Percentiles rank a stretch among this genome's conserved stretches.
These are phyloP conservation scores for Mimosa pudica DNA, from an alignment of 306 rosid species.

Conservation along the genomic window DNA sequence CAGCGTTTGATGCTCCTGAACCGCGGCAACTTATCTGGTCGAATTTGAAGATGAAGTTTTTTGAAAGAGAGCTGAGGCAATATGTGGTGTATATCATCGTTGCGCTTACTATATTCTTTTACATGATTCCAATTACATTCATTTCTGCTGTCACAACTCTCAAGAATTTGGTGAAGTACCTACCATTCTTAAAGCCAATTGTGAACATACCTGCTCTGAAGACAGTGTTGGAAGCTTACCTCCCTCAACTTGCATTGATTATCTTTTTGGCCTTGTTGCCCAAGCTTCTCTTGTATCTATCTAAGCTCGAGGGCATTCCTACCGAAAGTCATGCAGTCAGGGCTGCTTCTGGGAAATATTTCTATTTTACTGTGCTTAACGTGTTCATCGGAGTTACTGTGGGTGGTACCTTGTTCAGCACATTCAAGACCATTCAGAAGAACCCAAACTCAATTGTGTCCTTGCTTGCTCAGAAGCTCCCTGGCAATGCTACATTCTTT, in stretches of 20 bases:
- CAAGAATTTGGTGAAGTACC: conserved; percentile 59
- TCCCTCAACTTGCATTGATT: conserved; percentile 86
- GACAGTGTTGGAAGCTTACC: conserved; percentile 84
- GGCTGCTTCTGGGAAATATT: conserved; percentile 95
- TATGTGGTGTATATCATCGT: conserved; percentile 67
- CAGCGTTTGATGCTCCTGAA: conserved; percentile 71
- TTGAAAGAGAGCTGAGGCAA: conserved; percentile 64
- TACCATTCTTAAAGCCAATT: conserved; percentile 75
- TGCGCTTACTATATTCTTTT: conserved; percentile 67
- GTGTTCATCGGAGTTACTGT: conserved; percentile 86
- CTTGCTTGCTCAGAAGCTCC: conserved; percentile 70
- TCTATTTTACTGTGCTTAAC: conserved; percentile 74
- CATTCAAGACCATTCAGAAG: conserved; percentile 58
- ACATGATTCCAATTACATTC: conserved; percentile 72
- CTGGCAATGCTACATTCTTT: conserved; percentile 80
- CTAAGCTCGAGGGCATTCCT: conserved; percentile 85
- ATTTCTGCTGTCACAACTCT: conserved; percentile 83
- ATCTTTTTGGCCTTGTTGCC: conserved; percentile 86
- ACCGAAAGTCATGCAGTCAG: conserved; percentile 73
- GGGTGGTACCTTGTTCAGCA: conserved; percentile 68
- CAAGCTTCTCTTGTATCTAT: conserved; percentile 67
- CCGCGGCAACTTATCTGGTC: conserved; percentile 77
- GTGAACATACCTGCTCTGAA: conserved; percentile 39
- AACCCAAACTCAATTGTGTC: conserved; percentile 36
- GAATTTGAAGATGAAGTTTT: conserved; percentile 68